These are phyloP conservation scores for Sporisorium reilianum DNA, from an alignment of 1,284 basidiomycete genomes.

Conservation along the genomic window DNA sequence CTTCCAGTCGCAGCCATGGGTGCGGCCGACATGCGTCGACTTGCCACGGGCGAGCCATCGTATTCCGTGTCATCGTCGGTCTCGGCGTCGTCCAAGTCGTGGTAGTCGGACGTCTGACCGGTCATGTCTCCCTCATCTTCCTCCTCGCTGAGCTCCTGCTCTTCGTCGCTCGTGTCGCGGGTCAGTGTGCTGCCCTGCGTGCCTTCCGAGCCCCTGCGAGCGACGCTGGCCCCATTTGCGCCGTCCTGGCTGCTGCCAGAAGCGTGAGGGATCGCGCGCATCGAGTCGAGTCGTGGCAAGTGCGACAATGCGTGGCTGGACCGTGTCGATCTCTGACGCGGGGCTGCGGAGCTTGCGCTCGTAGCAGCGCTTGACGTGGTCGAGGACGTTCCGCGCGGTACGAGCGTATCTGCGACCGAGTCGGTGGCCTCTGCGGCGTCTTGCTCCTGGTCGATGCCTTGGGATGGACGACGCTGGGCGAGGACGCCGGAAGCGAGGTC, in stretches of 20 bases:
- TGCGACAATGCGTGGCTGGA: slow-evolving; percentile 52
- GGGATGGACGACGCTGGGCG: slow-evolving; percentile 31
- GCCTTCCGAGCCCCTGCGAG: slow-evolving; percentile 28
- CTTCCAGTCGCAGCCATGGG: slow-evolving; percentile 25
- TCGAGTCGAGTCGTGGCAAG: slow-evolving; percentile 59
- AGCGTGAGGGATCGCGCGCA: slow-evolving; percentile 32
- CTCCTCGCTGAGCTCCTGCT: slow-evolving; percentile 47
- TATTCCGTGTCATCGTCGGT: slow-evolving; percentile 52
- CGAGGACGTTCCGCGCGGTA: background rate
- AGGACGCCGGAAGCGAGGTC: slow-evolving; percentile 16
- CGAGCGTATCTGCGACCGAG: slow-evolving; percentile 20
- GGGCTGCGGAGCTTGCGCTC: slow-evolving; percentile 15
- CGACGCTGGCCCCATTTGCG: slow-evolving; percentile 4
- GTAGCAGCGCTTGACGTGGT: background rate
- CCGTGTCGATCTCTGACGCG: slow-evolving; percentile 26
- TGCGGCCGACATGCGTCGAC: slow-evolving; percentile 31
- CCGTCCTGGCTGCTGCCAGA: slow-evolving; percentile 7
- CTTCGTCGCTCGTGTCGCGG: slow-evolving; percentile 46
- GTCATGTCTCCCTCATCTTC: slow-evolving; percentile 39
- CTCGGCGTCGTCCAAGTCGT: slow-evolving; percentile 43
- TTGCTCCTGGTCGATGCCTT: slow-evolving; percentile 58
- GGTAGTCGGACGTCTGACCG: slow-evolving; percentile 41
- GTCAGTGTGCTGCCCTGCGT: slow-evolving; percentile 8
- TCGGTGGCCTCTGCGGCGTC: slow-evolving; percentile 33
- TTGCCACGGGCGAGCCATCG: slow-evolving; percentile 33